phyloP scores from a whole-genome alignment of 495 filamentous ascomycete genomes.

The Penicillium soppii region DNA sequence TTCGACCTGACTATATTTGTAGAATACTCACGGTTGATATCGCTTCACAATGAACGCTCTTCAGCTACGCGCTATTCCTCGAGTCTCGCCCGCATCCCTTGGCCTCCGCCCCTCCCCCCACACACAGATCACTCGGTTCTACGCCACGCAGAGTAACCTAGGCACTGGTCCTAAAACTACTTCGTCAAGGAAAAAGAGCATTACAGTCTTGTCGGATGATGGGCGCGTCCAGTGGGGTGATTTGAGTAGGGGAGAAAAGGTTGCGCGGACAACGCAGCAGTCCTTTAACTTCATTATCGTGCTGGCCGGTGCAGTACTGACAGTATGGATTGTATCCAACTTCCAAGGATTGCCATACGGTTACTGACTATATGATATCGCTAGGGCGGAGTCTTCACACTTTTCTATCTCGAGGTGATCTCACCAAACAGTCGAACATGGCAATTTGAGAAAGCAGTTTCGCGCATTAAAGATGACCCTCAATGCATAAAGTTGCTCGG shows the following conservation, averaged over 20 bases:
- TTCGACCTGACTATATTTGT: not conserved
- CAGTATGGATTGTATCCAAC: slow-evolving; percentile 39
- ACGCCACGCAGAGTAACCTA: slow-evolving; percentile 54
- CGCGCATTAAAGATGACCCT: slow-evolving; percentile 71
- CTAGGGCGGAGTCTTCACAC: slow-evolving; percentile 71
- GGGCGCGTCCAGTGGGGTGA: slow-evolving; percentile 77
- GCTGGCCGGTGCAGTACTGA: slow-evolving; percentile 69
- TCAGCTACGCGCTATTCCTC: slow-evolving; percentile 18
- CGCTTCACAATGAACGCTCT: slow-evolving; percentile 19
- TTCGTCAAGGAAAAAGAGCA: slow-evolving; percentile 51
- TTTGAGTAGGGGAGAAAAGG: slow-evolving; percentile 73
- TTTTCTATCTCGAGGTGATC: slow-evolving; percentile 86
- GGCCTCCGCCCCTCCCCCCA: slow-evolving; percentile 16
- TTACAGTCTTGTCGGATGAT: slow-evolving; percentile 81
- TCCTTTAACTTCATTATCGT: slow-evolving; percentile 82
- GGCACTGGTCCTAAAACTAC: slow-evolving; percentile 28
- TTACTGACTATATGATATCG: slow-evolving; percentile 9
- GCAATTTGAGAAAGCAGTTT: slow-evolving; percentile 86
- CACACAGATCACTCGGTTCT: slow-evolving; percentile 34
- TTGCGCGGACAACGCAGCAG: slow-evolving; percentile 83
- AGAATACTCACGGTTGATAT: not conserved
- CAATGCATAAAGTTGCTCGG: slow-evolving; percentile 75
- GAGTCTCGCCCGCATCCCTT: slow-evolving; percentile 11
- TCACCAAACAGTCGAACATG: slow-evolving; percentile 78
- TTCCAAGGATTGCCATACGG: not conserved